Evolutionary conservation across 208 protist species (phyloP), one percentile per base, ranked within the genome.

Genomic region (Porcisia hertigi): DNA sequence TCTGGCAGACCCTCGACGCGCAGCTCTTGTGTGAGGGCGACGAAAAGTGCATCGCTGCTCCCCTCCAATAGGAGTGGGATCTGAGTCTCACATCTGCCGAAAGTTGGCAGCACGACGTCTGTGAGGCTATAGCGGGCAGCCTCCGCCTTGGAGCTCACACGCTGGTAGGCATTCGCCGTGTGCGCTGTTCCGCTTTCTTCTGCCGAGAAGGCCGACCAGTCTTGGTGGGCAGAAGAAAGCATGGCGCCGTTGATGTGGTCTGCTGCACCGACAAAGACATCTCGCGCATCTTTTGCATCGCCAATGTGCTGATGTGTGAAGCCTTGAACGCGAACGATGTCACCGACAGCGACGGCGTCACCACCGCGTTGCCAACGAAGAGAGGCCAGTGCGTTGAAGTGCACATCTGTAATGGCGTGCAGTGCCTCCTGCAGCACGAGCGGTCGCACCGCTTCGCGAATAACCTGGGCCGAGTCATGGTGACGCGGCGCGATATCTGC

Each of bases 321-420:
- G 63, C 11, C 41, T 14, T 25, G 63, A 52, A 85, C 60, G 45
- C 84, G 73, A 6, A 96, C 86, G 36, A 93, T n/a, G 72, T 96
- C 92, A 34, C 92, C 92, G 3, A 87, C 76, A 8, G 45, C 76
- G 1, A 96, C 92, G 1, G 58, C 45, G 63, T 72, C 67, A 5
- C 88, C 85, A 54, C 71, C 73, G 36, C 77, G 69, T 55, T 89
- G 71, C 87, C 89, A 93, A 23, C 92, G 83, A 34, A 94, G 67
- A 1, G 93, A 97, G 30, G 91, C 85, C 57, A 90, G 47, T 4
- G 91, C 88, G 81, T 97, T 97, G 80, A 95, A 97, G 80, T 92
- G 83, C 65, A 95, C 89, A 53, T 95, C 89, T 39, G 87, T 83
- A 25, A 94, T 79, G 30, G 84, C 85, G 66, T 86, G 88, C 71